Evolutionary conservation across 805 yeast species (phyloP).

Genomic region (Pichia ethanolica): DNA sequence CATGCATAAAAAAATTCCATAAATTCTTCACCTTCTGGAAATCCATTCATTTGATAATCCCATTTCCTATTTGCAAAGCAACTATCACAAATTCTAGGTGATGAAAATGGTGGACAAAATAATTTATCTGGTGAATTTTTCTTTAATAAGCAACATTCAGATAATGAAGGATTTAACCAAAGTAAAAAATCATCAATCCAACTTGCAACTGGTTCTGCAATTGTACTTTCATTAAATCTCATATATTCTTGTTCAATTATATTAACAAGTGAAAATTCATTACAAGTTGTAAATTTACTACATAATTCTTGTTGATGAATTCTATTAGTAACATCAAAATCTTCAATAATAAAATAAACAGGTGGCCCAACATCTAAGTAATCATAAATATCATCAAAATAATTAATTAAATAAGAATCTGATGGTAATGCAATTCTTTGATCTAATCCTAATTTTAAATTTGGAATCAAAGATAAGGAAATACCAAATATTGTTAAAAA

Average conservation of each 20-base stretch:
- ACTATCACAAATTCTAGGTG: slow-evolving; percentile 63
- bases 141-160: slow-evolving; percentile 74
- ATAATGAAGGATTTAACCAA: slow-evolving; percentile 81
- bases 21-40: slow-evolving; percentile 68
- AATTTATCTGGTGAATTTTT: slow-evolving; percentile 41
- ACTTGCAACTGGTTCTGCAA: slow-evolving; percentile 77
- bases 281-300: slow-evolving; percentile 82
- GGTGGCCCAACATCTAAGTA: slow-evolving; percentile 90
- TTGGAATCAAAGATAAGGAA: slow-evolving; percentile 64
- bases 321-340: slow-evolving; percentile 53
- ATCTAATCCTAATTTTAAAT: slow-evolving; percentile 71
- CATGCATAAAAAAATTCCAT: slow-evolving; percentile 68
- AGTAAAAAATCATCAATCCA: slow-evolving; percentile 90
- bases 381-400: slow-evolving; percentile 67
- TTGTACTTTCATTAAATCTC: slow-evolving; percentile 53
- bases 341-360: slow-evolving; percentile 72
- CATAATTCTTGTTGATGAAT: slow-evolving; percentile 67
- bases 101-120: slow-evolving; percentile 59
- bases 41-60: slow-evolving; percentile 68
- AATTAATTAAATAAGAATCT: slow-evolving; percentile 73
- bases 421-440: slow-evolving; percentile 83
- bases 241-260: slow-evolving; percentile 78
- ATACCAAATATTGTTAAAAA: slow-evolving; percentile 61
- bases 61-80: slow-evolving; percentile 64
- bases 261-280: slow-evolving; percentile 70